Evolutionary conservation across 257 asterid species (phyloP), one percentile per base, ranked within the genome.

Genomic region (Gentiana dahurica): DNA sequence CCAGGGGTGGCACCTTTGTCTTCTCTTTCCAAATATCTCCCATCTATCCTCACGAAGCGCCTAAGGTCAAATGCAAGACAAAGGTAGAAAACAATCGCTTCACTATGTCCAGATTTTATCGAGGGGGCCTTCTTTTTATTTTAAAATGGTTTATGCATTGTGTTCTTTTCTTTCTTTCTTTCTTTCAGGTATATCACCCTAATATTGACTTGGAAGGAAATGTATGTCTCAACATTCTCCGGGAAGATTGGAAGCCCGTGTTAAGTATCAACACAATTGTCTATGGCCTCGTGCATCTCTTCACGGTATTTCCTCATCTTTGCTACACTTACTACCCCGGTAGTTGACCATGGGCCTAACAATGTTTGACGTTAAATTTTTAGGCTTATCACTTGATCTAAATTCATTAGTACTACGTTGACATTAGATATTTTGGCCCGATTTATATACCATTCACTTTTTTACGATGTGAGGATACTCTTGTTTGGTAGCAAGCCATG

Each of bases 201-300:
- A 91, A 91, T 61, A 91, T 91, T 35, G 98, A 91, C 74, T 68
- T 87, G 66, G 98, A 91, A 67, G 98, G 98, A 69, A 91, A 87
- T 71, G 96, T 91, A 48, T 91, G 98, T 77, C 81, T 91, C 54
- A 91, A 91, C 85, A 91, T 91, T 79, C 98, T 91, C 57, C 87
- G 98, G 32, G 98, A 91, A 72, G 98, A 91, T 71, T 91, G 98
- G 98, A 91, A 91, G 67, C 98, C 98, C 2, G 96, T 91, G 70
- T 81, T 91, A 48, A 91, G 73, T 90, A 87, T 91, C 65, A 91
- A 85, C 76, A 87, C 96, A 12, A 77, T 91, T 34, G 83, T 91
- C 34, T 91, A 87, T 60, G 98, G 98, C 52, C 69, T 91, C 24
- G 87, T 78, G 62, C 98, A 91, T 75, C 94, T 91, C 43, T 91